Conservation (phyloP, 495 filamentous ascomycete species). For the Daldinia decipiens region DNA sequence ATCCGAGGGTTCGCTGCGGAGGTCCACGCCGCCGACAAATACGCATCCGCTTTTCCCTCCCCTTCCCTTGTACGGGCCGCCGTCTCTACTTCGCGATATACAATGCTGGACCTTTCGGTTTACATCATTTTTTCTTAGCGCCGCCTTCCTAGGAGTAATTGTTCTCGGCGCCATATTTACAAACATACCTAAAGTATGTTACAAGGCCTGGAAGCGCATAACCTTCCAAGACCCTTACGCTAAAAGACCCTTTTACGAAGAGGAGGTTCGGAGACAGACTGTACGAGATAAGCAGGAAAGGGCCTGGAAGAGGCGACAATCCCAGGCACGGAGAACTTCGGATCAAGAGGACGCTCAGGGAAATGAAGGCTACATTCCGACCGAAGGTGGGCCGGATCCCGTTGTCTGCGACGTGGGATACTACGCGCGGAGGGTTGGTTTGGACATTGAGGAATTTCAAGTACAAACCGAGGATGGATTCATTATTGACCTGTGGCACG, state of each 20-base stretch:
- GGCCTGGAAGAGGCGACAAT: constrained; percentile 67
- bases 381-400: constrained; percentile 82
- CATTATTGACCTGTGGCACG: constrained; percentile 86
- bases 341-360: constrained; percentile 54
- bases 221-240: constrained; percentile 66
- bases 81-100: constrained; percentile 69
- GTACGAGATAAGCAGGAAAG: constrained; percentile 65
- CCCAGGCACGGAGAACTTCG: constrained; percentile 38
- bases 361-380: constrained; percentile 69
- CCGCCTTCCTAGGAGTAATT: constrained; percentile 79
- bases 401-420: constrained; percentile 83
- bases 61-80: constrained; percentile 83
- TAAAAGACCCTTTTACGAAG: constrained; percentile 73
- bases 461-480: constrained; percentile 97
- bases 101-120: constrained; percentile 70
- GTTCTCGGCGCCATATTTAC: constrained; percentile 76
- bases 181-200: constrained; percentile 62
- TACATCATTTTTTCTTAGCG: constrained; percentile 77
- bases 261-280: constrained; percentile 65
- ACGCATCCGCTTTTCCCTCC: constrained; percentile 91
- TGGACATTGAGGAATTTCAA: constrained; percentile 84
- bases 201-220: constrained; percentile 58
- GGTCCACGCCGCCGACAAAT: constrained; percentile 66
- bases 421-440: constrained; percentile 87
- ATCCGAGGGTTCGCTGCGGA: constrained; percentile 51